Percentiles rank a stretch among this genome's conserved stretches.
Evolutionary conservation across 257 asterid genomes (phyloP).

Genomic region (Lantana camara): DNA sequence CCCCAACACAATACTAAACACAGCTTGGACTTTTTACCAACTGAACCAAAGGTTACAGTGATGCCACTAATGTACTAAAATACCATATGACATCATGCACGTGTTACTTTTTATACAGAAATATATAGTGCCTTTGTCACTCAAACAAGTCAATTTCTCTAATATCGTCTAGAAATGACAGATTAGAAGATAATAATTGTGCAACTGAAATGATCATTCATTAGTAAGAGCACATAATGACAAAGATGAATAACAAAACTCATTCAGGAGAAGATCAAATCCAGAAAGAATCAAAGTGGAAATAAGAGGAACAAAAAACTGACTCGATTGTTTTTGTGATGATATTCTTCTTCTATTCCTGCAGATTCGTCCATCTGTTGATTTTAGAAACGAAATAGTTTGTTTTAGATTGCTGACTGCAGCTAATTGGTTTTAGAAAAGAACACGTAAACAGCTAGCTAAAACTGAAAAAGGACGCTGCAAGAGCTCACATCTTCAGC

Average conservation of each 20-base stretch:
- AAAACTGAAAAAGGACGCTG: slow-evolving; percentile 21
- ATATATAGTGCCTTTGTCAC: too few relatives aligned
- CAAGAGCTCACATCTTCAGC: slow-evolving; percentile 88
- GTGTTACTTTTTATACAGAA: too few relatives aligned
- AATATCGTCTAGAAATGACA: too few relatives aligned
- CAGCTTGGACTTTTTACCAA: too few relatives aligned
- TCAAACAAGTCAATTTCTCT: too few relatives aligned
- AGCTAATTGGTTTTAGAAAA: slow-evolving; percentile 15
- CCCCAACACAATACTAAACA: too few relatives aligned
- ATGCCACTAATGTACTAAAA: too few relatives aligned
- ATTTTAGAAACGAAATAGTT: slow-evolving; percentile 24
- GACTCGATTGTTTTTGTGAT: slow-evolving; percentile 86
- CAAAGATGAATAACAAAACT: slow-evolving; percentile 11
- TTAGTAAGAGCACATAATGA: background rate
- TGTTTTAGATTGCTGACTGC: slow-evolving; percentile 21
- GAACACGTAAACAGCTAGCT: slow-evolving; percentile 25
- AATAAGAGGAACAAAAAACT: slow-evolving; percentile 38
- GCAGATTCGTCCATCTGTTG: slow-evolving; percentile 95
- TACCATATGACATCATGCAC: too few relatives aligned
- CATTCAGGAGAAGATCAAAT: slow-evolving; percentile 16
- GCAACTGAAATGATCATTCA: background rate
- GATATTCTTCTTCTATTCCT: slow-evolving; percentile 97
- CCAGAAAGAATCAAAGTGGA: slow-evolving; percentile 23
- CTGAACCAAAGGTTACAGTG: too few relatives aligned
- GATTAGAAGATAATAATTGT: too few relatives aligned